These are phyloP conservation scores for Murraya koenigii DNA, from an alignment of 345 rosid genomes.

Conservation along the genomic window DNA sequence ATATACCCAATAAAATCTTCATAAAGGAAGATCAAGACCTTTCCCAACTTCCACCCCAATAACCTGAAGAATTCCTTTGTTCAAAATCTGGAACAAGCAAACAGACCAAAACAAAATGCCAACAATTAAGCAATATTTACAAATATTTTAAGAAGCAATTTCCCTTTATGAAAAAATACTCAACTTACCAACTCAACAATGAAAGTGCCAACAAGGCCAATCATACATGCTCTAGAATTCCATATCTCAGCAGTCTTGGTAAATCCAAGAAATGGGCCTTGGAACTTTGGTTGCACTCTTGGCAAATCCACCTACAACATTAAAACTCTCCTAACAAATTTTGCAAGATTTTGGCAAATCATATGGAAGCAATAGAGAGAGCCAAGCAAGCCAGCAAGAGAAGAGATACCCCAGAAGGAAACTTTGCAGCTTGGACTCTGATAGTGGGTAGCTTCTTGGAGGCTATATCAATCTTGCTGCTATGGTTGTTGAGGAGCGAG, in stretches of 20 bases:
- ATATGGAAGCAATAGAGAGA: background rate
- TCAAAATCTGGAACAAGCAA: slow-evolving; percentile 49
- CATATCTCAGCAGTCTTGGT: slow-evolving; percentile 76
- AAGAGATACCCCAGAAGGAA: slow-evolving; percentile 55
- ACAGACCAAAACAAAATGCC: background rate
- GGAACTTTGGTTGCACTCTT: slow-evolving; percentile 64
- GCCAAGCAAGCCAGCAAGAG: background rate
- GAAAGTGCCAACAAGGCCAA: slow-evolving; percentile 68
- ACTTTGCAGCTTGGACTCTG: slow-evolving; percentile 55
- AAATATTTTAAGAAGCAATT: background rate
- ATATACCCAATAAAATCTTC: slow-evolving; percentile 11
- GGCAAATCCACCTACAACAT: slow-evolving; percentile 56
- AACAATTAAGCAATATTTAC: background rate
- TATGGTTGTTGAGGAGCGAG: slow-evolving; percentile 9
- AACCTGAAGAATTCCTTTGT: slow-evolving; percentile 67
- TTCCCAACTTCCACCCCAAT: slow-evolving; percentile 83
- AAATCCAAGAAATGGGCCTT: slow-evolving; percentile 69
- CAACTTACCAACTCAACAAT: slow-evolving; percentile 71
- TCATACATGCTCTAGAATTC: slow-evolving; percentile 97
- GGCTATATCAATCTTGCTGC: slow-evolving; percentile 2
- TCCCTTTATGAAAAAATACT: slow-evolving; percentile 2
- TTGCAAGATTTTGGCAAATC: background rate
- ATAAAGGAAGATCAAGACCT: slow-evolving; percentile 85
- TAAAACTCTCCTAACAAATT: background rate
- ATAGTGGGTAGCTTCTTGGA: slow-evolving; percentile 29